Base-by-base conservation (phyloP, 331 rosid genomes). In the Erythrophleum ivorense region DNA sequence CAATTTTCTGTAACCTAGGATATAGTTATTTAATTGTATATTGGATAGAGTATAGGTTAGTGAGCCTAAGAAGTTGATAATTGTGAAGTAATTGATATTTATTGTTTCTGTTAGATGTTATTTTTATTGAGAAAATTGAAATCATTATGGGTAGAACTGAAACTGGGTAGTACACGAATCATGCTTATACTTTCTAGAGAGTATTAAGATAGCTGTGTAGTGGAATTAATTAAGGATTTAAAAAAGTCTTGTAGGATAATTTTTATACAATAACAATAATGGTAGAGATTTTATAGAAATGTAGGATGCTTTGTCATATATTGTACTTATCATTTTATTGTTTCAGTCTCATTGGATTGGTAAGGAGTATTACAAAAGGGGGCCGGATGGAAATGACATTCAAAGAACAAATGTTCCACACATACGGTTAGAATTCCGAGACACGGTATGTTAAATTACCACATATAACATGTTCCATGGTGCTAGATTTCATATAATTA, bases 311-410 rank as follows among this genome's bases (percentile, higher is more conserved):
- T 34, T 74, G 24, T n/a, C 21, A 59, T 57, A n/a, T 16, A 31
- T 48, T 57, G 62, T 85, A 64, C 67, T 82, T 43, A 45, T 67
- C 45, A 0, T 19, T 76, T 80, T 59, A 63, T 46, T 85, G 84
- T 85, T 81, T 81, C 85, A 96, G 98, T 84, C 97, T 0, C 99
- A 96, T 76, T 96, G 99, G 99, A 92, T 96, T n/a, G 99, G 99
- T 57, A 90, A 90, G 80, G 97, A 82, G 86, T 94, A 96, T 84
- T 94, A 91, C 89, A 89, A 82, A 85, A 91, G 98, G 79, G 99
- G 99, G 69, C 97, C 99, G 12, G 80, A 83, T 82, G 99, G 99
- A 88, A 94, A 96, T 74, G 98, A 94, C 73, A 92, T 96, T 85
- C 99, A 83, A 78, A 94, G 38, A 88, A 94, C 99, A 7, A 96